These are phyloP conservation scores for Parascedosporium putredinis DNA, from an alignment of 2,329 filamentous ascomycete genomes.

Conservation along the genomic window DNA sequence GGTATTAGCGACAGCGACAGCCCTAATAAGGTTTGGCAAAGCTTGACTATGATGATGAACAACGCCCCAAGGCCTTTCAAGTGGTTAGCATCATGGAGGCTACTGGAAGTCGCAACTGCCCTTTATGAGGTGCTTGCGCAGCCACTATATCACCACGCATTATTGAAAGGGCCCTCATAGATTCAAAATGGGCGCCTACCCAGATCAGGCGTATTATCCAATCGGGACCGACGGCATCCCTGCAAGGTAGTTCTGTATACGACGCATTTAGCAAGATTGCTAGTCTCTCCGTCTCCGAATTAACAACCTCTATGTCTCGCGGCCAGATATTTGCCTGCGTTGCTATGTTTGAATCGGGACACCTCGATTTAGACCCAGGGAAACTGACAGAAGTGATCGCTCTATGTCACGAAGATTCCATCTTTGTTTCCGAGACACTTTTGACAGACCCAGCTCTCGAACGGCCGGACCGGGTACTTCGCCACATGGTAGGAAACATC, in stretches of 20 bases:
- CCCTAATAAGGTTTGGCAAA: conserved; percentile 1
- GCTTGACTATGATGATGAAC: conserved; percentile 1
- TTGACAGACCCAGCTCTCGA: neutral
- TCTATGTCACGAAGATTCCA: neutral
- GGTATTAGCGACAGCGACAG: conserved; percentile 4
- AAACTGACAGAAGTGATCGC: neutral
- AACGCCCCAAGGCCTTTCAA: neutral
- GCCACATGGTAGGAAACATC: conserved; percentile 10
- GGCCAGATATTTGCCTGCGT: conserved; percentile 8
- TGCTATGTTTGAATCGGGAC: conserved; percentile 10
- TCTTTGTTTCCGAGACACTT: neutral
- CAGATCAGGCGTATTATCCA: neutral
- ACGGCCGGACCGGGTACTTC: neutral
- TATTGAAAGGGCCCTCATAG: neutral
- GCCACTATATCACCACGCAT: neutral
- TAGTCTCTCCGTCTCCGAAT: neutral
- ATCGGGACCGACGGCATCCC: neutral
- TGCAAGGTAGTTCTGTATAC: neutral
- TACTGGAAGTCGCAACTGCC: conserved; percentile 7
- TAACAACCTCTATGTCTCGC: conserved; percentile 8
- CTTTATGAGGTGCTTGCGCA: neutral
- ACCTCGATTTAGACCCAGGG: conserved; percentile 7
- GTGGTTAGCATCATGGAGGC: neutral
- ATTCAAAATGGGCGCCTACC: neutral
- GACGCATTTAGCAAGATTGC: neutral